Base-by-base conservation (phyloP, 768 basidiomycete species). In the Russula emetica region DNA sequence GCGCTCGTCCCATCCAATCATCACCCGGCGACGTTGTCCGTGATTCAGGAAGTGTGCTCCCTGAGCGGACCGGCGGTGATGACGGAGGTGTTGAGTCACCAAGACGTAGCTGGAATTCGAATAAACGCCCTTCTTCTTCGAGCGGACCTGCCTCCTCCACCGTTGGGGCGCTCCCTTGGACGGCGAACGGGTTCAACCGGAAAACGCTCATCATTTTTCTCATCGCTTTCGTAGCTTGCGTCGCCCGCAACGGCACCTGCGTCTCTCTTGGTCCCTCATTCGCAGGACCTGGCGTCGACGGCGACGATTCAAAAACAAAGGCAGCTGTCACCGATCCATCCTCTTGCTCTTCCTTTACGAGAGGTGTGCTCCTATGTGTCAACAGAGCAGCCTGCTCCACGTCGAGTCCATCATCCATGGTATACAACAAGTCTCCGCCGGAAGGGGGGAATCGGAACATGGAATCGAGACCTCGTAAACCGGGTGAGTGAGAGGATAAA, bases 141-240 rank as follows among this genome's bases (percentile, higher is more conserved):
- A 69, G 66, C 22, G 68, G 68, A 24, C 66, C 51, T 13, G 68
- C 68, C 47, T 67, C 68, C 40, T 63, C 66, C 55, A 59, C 32
- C 20, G 65, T 64, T 40, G 58, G 57, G 55, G 67, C 66, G 55
- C 61, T 69, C 13, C 66, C 68, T 45, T 74, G 73, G 26, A 75
- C 71, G 34, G 87, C 81, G 68, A 91, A 91, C 0, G 87, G 88
- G 72, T 90, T 86, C 68, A 90, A 79, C 9, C 89, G 81, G 72
- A 91, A 88, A 24, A 85, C 83, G 49, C 83, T 82, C 89, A 92
- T 92, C 84, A 90, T 84, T 54, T 77, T 76, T 59, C 85, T 82
- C 89, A 90, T 90, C 50, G 82, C 79, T 52, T 81, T 79, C 65
- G 81, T 79, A 1, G 88, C 89, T 69, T 89, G 85, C 0, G 87